Evolutionary conservation across 192 early-diverging fungal species (phyloP), one percentile per base, ranked within the genome.

Genomic region (Coemansia sp.): DNA sequence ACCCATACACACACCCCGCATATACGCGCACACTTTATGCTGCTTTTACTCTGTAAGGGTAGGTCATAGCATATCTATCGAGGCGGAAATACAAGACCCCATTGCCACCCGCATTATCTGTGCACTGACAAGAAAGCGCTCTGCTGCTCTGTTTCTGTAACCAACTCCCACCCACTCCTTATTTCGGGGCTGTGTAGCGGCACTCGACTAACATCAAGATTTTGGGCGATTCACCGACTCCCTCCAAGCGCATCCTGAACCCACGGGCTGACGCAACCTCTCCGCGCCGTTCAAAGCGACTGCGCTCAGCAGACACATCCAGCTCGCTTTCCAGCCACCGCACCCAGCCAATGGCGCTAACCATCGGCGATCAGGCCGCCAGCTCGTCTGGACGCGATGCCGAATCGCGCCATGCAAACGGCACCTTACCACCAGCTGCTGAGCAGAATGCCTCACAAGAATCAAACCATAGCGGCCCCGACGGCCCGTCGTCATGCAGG

Each of bases 191-290:
- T n/a, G n/a, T n/a, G n/a, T 50, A 33, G 46, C 45, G 19, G 26
- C 48, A 60, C 17, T 9, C 23, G 32, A 9, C 23, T 14, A 35
- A 17, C 22, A 23, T 5, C 22, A 67, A 63, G 56, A 67, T 74
- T 74, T 53, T 63, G 39, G 64, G 71, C 71, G 60, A 58, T 29
- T 64, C 64, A 15, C 58, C 55, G 22, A 53, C 50, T n/a, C 54
- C 64, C 37, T 55, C 71, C 43, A 67, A 74, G 60, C 64, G 64
- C 59, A 67, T 53, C 36, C 71, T 54, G 55, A 58, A 60, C 59
- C 46, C 55, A 40, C 44, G 50, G 42, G 50, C 51, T 32, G 58
- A 57, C 39, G 51, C 37, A 35, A 42, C 22, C 33, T 33, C 49
- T 29, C 17, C 35, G 48, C 64, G 64, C 55, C 56, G 53, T 29